Evolutionary conservation across 306 rosid species (phyloP).

Genomic region (Gastrolobium villosum): DNA sequence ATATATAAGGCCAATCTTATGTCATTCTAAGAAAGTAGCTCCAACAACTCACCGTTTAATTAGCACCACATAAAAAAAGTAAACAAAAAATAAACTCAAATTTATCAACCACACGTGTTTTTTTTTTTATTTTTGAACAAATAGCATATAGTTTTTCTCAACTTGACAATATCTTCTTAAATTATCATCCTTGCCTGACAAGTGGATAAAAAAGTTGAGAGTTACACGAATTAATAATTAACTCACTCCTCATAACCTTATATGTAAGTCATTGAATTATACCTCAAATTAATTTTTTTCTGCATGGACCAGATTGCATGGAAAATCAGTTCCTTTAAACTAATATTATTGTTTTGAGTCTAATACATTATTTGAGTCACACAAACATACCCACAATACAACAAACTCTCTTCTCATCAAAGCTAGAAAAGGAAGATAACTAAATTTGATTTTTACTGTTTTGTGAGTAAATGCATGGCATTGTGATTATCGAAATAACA

Average conservation of each 20-base stretch:
- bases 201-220: constrained; percentile 13
- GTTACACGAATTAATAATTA: constrained; percentile 6
- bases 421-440: background rate
- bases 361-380: background rate
- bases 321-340: background rate
- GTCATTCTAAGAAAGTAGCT: constrained; percentile 28
- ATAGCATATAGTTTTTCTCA: constrained; percentile 15
- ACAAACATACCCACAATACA: background rate
- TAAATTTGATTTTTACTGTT: constrained; percentile 4
- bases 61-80: constrained; percentile 22
- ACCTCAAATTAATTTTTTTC: background rate
- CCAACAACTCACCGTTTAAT: background rate
- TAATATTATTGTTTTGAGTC: background rate
- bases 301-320: no score
- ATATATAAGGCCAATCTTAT: background rate
- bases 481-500: background rate
- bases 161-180: constrained; percentile 1
- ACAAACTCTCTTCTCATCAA: background rate
- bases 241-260: background rate
- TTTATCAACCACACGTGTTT: constrained; percentile 11
- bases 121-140: background rate
- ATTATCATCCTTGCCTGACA: constrained; percentile 28
- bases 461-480: background rate
- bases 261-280: background rate
- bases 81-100: background rate